These are phyloP conservation scores for Cutaneotrichosporon cutaneum DNA, from an alignment of 1,284 basidiomycete genomes.

Conservation along the genomic window DNA sequence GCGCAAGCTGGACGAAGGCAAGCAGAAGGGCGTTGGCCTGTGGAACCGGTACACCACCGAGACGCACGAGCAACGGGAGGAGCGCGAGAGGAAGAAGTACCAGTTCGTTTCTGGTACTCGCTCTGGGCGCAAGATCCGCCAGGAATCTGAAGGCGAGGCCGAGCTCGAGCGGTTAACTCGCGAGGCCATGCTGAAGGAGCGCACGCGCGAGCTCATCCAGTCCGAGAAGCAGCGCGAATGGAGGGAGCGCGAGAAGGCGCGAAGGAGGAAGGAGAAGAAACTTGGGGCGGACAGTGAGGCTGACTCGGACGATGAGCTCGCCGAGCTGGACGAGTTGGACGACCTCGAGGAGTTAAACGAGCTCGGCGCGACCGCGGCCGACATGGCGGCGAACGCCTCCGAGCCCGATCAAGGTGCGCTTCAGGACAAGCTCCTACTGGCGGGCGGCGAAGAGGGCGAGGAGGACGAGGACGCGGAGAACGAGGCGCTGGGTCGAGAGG, in stretches of 20 bases:
- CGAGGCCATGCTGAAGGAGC: slow-evolving; percentile 12
- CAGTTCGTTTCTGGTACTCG: slow-evolving; percentile 40
- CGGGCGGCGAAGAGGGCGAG: slow-evolving; percentile 1
- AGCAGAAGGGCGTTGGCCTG: slow-evolving; percentile 40
- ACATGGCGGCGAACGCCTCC: background rate
- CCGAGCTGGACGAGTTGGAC: background rate
- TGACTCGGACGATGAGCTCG: background rate
- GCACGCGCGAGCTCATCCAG: background rate
- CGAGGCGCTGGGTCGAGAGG: background rate
- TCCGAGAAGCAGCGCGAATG: slow-evolving; percentile 6
- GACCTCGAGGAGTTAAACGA: background rate
- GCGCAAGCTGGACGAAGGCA: slow-evolving; percentile 30
- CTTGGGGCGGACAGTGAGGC: background rate
- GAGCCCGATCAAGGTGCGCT: background rate
- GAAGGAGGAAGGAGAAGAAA: no score
- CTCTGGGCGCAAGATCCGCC: slow-evolving; percentile 33
- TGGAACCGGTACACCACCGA: slow-evolving; percentile 43
- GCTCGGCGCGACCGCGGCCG: background rate
- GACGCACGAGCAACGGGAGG: slow-evolving; percentile 33
- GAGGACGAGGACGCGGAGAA: slow-evolving; percentile 2
- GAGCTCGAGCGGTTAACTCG: slow-evolving; percentile 22
- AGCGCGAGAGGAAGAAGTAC: slow-evolving; percentile 27
- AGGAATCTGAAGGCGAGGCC: slow-evolving; percentile 22
- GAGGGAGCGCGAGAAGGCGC: slow-evolving; percentile 2
- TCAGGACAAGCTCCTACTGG: background rate